Conservation (phyloP, 441 rosid species). For the Capsella rubella region DNA sequence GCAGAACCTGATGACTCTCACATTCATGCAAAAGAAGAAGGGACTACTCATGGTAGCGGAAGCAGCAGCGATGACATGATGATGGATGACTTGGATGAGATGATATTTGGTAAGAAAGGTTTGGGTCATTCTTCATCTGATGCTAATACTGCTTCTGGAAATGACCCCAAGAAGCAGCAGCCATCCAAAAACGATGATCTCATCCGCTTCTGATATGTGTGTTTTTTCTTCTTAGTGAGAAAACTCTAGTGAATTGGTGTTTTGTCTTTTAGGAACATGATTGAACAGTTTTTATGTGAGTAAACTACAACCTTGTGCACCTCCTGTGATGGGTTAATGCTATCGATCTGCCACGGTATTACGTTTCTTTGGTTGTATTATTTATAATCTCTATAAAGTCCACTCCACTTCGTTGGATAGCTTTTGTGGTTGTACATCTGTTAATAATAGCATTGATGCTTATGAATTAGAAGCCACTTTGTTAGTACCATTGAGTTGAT, state of each 20-base stretch:
- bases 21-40: slow-evolving; percentile 57
- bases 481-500: too few species aligned
- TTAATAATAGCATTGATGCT: too few species aligned
- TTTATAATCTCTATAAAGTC: too few species aligned
- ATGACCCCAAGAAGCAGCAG: slow-evolving; percentile 62
- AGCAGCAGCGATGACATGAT: slow-evolving; percentile 76
- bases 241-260: slow-evolving; percentile 27
- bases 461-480: too few species aligned
- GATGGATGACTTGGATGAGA: slow-evolving; percentile 95
- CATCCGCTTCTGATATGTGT: slow-evolving; percentile 48
- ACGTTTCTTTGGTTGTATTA: too few species aligned
- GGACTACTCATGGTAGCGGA: slow-evolving; percentile 45
- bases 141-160: slow-evolving; percentile 39
- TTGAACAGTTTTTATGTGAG: slow-evolving; percentile 2
- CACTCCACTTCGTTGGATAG: too few species aligned
- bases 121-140: slow-evolving; percentile 54
- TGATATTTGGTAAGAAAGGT: slow-evolving; percentile 87
- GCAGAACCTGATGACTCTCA: slow-evolving; percentile 79
- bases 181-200: slow-evolving; percentile 70
- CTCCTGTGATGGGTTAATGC: neutral
- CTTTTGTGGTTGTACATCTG: too few species aligned
- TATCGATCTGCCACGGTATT: too few species aligned
- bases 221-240: neutral
- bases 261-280: slow-evolving; percentile 4
- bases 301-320: neutral